Percentiles rank a stretch among this genome's conserved stretches.
Conservation (phyloP, 2,329 filamentous ascomycete species). For the Sporothrix sp. region DNA sequence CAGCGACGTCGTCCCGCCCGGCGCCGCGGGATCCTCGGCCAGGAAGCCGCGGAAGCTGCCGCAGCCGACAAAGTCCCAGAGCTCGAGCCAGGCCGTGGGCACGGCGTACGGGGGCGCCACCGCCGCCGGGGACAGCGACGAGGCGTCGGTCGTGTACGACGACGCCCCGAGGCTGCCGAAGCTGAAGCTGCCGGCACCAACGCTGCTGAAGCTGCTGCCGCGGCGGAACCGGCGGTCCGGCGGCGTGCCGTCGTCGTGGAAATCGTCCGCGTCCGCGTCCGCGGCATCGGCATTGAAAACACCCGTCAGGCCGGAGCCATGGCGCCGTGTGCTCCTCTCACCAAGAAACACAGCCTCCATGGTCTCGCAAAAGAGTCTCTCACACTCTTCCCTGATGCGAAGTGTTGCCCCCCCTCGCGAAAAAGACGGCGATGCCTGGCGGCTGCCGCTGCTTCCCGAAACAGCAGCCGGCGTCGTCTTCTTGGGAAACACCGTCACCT, state of each 20-base stretch:
- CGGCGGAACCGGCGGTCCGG: conserved; percentile 30
- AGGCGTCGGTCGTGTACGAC: neutral
- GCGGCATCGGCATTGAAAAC: conserved; percentile 32
- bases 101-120: conserved; percentile 26
- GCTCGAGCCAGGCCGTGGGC: conserved; percentile 56
- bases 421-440: too few relatives aligned
- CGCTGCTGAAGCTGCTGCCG: neutral
- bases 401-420: conserved; percentile 92
- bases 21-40: conserved; percentile 50
- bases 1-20: conserved; percentile 52
- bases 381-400: conserved; percentile 98
- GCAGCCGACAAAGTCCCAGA: conserved; percentile 79
- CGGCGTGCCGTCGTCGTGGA: conserved; percentile 32
- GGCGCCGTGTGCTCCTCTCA: conserved; percentile 72
- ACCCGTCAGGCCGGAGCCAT: conserved; percentile 83
- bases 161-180: neutral
- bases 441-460: conserved; percentile 35
- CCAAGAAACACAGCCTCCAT: conserved; percentile 89
- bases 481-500: conserved; percentile 56
- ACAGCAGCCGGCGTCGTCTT: conserved; percentile 20
- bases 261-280: conserved; percentile 10
- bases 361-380: conserved; percentile 99
- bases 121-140: conserved; percentile 16
- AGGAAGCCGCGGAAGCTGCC: conserved; percentile 81
- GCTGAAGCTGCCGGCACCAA: neutral